Percentiles rank a stretch among this genome's conserved stretches.
phyloP scores from a whole-genome alignment of 371 early-diverging fungal genomes.

The Chytridium lagenaria region DNA sequence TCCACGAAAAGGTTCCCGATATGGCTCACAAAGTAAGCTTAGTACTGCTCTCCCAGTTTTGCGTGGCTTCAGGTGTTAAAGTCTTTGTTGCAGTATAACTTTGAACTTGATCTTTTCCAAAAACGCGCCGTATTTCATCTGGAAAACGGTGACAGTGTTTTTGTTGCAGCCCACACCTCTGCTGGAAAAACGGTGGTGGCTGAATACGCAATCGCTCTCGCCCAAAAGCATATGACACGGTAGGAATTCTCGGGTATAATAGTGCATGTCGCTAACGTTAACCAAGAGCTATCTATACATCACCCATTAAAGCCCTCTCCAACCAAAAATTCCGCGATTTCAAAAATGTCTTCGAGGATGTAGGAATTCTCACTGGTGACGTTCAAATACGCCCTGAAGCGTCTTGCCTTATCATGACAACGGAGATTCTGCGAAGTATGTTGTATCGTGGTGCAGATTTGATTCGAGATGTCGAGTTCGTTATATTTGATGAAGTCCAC shows the following conservation, averaged over 20 bases:
- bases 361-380: constrained; percentile 99
- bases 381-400: constrained; percentile 98
- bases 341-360: constrained; percentile 84
- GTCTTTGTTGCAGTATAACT: constrained; percentile 70
- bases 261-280: background rate
- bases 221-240: constrained; percentile 94
- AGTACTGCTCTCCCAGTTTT: background rate
- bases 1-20: constrained; percentile 81
- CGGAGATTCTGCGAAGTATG: constrained; percentile 99
- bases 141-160: constrained; percentile 93
- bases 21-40: constrained; percentile 75
- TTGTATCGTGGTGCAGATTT: constrained; percentile 97
- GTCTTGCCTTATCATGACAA: constrained; percentile 98
- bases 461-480: constrained; percentile 98
- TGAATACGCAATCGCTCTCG: constrained; percentile 97
- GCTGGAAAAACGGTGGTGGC: constrained; percentile 99
- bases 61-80: background rate
- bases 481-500: constrained; percentile 99
- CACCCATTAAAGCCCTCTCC: constrained; percentile 98
- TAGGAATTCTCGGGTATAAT: constrained; percentile 25
- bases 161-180: constrained; percentile 99
- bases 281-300: constrained; percentile 95
- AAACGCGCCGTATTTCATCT: constrained; percentile 97
- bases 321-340: constrained; percentile 99
- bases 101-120: constrained; percentile 98